Evolutionary conservation across 768 basidiomycete species (phyloP).

Genomic region (Scleroderma bovista): DNA sequence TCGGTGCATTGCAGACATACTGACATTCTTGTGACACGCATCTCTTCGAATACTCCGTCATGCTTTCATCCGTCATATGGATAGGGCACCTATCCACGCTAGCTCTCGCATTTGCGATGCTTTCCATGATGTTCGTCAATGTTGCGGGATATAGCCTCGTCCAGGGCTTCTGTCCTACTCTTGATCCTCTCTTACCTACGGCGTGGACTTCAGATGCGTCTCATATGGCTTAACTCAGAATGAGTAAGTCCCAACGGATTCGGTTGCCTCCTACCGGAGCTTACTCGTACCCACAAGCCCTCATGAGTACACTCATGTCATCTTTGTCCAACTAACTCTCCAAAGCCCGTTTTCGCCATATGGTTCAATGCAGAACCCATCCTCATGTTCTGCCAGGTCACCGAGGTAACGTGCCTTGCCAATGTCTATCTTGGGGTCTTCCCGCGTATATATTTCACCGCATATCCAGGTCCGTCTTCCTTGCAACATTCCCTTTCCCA

Average conservation of each 20-base stretch:
- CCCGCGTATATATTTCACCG: slow-evolving; percentile 64
- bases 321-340: too few relatives aligned
- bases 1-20: slow-evolving; percentile 40
- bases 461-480: slow-evolving; percentile 34
- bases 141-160: slow-evolving; percentile 58
- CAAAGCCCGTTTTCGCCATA: slow-evolving; percentile 50
- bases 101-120: slow-evolving; percentile 78
- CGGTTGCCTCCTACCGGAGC: background rate
- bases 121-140: slow-evolving; percentile 71
- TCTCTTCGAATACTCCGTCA: slow-evolving; percentile 68
- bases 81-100: slow-evolving; percentile 90
- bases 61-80: slow-evolving; percentile 76
- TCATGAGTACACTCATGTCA: slow-evolving; percentile 54
- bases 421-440: slow-evolving; percentile 77
- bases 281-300: too few relatives aligned
- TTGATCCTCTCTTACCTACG: slow-evolving; percentile 91
- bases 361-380: slow-evolving; percentile 85
- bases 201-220: slow-evolving; percentile 92
- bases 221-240: slow-evolving; percentile 77
- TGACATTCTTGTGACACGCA: background rate
- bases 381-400: slow-evolving; percentile 71
- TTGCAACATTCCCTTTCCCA: background rate
- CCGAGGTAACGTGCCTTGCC: slow-evolving; percentile 76
- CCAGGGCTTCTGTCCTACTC: slow-evolving; percentile 77
- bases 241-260: slow-evolving; percentile 50